Conservation (phyloP, 306 rosid genomes). For the Rubus parviflorus region DNA sequence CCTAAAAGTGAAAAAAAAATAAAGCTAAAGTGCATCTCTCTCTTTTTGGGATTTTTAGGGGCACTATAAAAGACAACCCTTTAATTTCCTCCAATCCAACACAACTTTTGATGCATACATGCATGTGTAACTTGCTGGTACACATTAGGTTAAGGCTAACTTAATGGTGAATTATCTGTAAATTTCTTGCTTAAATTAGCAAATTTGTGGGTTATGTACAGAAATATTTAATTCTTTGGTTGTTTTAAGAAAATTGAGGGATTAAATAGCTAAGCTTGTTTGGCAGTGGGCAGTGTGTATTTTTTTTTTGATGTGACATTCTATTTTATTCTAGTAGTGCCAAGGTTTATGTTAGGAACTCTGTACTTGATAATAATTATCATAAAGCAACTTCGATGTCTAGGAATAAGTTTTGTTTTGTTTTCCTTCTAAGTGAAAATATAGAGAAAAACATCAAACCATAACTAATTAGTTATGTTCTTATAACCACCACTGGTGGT, state of each 20-base stretch:
- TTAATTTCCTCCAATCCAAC: background rate
- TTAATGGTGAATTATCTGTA: background rate
- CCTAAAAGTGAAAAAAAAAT: conserved; percentile 36
- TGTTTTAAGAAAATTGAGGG: background rate
- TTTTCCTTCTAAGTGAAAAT: too few species aligned
- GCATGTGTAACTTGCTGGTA: background rate
- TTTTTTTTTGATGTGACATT: conserved; percentile 1
- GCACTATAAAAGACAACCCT: conserved; percentile 33
- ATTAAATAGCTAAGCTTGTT: background rate
- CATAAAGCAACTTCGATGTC: background rate
- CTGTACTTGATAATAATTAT: background rate
- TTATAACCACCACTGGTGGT: too few species aligned
- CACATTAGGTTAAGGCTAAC: too few species aligned
- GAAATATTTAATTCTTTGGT: background rate
- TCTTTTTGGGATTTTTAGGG: conserved; percentile 38
- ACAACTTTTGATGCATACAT: background rate
- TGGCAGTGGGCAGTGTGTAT: conserved; percentile 5
- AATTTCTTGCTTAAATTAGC: background rate
- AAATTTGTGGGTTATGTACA: background rate
- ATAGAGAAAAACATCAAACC: too few species aligned
- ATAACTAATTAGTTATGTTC: too few species aligned
- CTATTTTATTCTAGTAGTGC: background rate
- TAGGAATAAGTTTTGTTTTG: too few species aligned
- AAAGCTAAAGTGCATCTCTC: conserved; percentile 34
- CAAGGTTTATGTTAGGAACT: background rate